Percentiles rank a stretch among this genome's conserved stretches.
phyloP scores from a whole-genome alignment of 2,329 filamentous ascomycete species.

The Fusarium sp. region DNA sequence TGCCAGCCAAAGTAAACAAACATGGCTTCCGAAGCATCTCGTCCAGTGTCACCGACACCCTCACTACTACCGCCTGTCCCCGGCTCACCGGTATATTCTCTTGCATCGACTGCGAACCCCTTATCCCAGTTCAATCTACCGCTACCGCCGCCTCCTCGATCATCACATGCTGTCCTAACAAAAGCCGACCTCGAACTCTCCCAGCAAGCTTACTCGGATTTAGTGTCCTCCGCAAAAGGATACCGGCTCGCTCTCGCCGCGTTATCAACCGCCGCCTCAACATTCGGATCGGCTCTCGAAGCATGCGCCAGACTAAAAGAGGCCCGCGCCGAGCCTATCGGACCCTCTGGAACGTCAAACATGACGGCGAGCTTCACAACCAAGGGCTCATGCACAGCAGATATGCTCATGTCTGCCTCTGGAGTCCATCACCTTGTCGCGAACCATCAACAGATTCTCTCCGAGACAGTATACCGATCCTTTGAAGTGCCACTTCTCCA shows the following conservation, averaged over 20 bases:
- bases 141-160: conserved; percentile 69
- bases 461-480: conserved; percentile 75
- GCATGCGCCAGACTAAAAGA: conserved; percentile 77
- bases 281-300: conserved; percentile 75
- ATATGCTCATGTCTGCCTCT: conserved; percentile 71
- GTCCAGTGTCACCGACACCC: conserved; percentile 63
- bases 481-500: conserved; percentile 79
- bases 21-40: conserved; percentile 54
- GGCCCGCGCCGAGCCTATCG: conserved; percentile 70
- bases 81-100: conserved; percentile 72
- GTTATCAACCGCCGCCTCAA: conserved; percentile 71
- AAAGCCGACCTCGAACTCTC: conserved; percentile 74
- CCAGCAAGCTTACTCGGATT: conserved; percentile 72
- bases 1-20: conserved; percentile 35
- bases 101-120: conserved; percentile 72
- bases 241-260: conserved; percentile 73
- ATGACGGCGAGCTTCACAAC: conserved; percentile 64
- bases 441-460: conserved; percentile 78
- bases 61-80: conserved; percentile 73
- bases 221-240: conserved; percentile 71
- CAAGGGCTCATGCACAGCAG: conserved; percentile 70
- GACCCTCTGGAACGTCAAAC: conserved; percentile 53
- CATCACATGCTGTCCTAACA: conserved; percentile 71
- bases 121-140: conserved; percentile 71
- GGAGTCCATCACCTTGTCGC: conserved; percentile 76